Conservation (phyloP, 1,284 basidiomycete species). For the Ustilago sp. region DNA sequence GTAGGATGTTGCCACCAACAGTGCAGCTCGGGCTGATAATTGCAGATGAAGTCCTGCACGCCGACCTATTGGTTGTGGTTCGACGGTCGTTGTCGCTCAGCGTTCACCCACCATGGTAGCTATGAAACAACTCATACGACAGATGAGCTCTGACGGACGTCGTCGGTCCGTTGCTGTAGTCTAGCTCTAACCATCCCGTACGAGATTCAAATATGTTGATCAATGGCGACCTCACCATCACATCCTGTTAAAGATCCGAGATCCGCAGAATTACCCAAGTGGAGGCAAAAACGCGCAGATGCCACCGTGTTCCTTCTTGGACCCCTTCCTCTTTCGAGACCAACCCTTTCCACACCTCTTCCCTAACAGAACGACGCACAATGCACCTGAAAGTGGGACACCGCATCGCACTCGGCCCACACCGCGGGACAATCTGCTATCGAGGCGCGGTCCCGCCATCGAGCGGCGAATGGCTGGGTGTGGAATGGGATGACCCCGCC, state of each 20-base stretch:
- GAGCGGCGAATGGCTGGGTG: conserved; percentile 83
- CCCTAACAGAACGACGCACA: background rate
- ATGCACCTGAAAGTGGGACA: conserved; percentile 38
- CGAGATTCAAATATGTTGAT: background rate
- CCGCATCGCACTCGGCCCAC: conserved; percentile 48
- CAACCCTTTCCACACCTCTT: conserved; percentile 16
- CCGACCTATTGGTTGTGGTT: background rate
- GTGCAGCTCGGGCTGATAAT: background rate
- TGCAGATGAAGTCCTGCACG: background rate
- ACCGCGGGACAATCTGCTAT: conserved; percentile 76
- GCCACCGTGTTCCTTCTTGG: conserved; percentile 7
- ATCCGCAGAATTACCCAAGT: conserved; percentile 1
- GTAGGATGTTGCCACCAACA: background rate
- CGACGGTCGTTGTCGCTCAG: background rate
- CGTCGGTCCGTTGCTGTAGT: background rate
- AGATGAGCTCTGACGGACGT: background rate
- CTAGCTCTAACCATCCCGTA: background rate
- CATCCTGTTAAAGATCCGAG: conserved; percentile 9
- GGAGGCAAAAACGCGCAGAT: conserved; percentile 8
- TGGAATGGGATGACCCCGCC: conserved; percentile 90
- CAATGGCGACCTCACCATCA: background rate
- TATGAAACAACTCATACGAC: background rate
- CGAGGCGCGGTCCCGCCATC: conserved; percentile 78
- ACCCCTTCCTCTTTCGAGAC: conserved; percentile 13
- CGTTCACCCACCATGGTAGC: background rate